A percentile compares a stretch with the other conserved stretches of the same genome.
phyloP scores from a whole-genome alignment of 352 stramenopile genomes.

The Globisporangium spinosum region DNA sequence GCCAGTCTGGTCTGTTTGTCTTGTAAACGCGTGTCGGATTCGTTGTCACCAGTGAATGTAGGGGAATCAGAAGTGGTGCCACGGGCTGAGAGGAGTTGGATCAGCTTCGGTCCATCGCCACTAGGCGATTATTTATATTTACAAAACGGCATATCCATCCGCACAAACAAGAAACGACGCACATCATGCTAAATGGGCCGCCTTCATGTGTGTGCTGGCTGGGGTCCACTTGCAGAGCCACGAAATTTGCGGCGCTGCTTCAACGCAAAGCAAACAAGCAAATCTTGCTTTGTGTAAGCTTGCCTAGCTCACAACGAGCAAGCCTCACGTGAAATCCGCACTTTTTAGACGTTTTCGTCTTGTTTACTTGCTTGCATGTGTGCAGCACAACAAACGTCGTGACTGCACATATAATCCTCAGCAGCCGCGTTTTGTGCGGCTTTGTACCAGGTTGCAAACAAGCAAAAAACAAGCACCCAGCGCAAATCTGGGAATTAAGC shows the following conservation, averaged over 20 bases:
- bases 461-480: constrained; percentile 1
- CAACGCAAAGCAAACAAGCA: background rate
- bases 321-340: background rate
- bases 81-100: background rate
- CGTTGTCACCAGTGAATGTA: background rate
- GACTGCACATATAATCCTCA: background rate
- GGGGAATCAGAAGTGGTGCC: constrained; percentile 1
- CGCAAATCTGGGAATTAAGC: background rate
- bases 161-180: background rate
- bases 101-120: background rate
- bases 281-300: background rate
- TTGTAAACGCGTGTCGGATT: background rate
- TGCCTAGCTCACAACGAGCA: background rate
- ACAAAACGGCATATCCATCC: background rate
- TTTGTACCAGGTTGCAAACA: background rate
- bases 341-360: constrained; percentile 8
- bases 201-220: background rate
- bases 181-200: background rate
- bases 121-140: no score
- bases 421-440: background rate
- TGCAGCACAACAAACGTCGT: background rate
- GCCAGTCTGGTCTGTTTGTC: background rate
- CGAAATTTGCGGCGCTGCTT: background rate
- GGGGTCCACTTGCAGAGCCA: background rate
- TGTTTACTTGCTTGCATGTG: background rate